phyloP scores from a whole-genome alignment of 768 basidiomycete species.

The Russula sp. region DNA sequence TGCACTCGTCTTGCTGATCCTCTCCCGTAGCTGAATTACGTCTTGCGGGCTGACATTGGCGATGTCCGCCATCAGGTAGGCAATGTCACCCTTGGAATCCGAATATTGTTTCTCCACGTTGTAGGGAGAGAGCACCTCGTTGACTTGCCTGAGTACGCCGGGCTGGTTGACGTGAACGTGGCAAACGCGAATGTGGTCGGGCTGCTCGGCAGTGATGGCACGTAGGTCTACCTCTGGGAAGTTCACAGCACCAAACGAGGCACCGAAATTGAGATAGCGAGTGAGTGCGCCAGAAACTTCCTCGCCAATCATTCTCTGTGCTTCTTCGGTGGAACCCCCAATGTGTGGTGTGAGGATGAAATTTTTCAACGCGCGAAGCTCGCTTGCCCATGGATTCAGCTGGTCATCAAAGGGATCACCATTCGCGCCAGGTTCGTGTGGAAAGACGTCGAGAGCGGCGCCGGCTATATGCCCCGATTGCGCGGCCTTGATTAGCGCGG shows the following conservation, averaged over 20 bases:
- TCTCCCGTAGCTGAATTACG: constrained; percentile 67
- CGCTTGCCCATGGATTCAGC: constrained; percentile 76
- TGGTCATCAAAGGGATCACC: constrained; percentile 85
- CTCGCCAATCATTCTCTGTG: constrained; percentile 93
- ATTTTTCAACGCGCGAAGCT: constrained; percentile 73
- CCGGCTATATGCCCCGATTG: constrained; percentile 85
- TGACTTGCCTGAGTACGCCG: constrained; percentile 91
- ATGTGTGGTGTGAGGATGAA: constrained; percentile 98
- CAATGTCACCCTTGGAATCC: constrained; percentile 90
- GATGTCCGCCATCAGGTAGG: constrained; percentile 97
- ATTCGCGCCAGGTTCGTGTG: constrained; percentile 86
- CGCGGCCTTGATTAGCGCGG: constrained; percentile 74
- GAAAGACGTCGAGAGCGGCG: constrained; percentile 92
- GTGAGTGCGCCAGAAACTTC: constrained; percentile 82
- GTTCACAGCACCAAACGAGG: constrained; percentile 90
- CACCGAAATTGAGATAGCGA: constrained; percentile 89
- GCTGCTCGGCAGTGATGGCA: constrained; percentile 79
- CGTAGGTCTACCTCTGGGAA: constrained; percentile 98
- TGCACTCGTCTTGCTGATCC: constrained; percentile 69
- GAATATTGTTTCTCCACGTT: constrained; percentile 99
- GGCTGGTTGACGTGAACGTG: constrained; percentile 94
- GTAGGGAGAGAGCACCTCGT: constrained; percentile 88
- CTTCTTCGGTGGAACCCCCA: constrained; percentile 98
- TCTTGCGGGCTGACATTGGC: constrained; percentile 79
- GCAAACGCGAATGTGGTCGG: constrained; percentile 79